Evolutionary conservation across 768 basidiomycete genomes (phyloP).

Genomic region (Coprinellus aureogranulatus): DNA sequence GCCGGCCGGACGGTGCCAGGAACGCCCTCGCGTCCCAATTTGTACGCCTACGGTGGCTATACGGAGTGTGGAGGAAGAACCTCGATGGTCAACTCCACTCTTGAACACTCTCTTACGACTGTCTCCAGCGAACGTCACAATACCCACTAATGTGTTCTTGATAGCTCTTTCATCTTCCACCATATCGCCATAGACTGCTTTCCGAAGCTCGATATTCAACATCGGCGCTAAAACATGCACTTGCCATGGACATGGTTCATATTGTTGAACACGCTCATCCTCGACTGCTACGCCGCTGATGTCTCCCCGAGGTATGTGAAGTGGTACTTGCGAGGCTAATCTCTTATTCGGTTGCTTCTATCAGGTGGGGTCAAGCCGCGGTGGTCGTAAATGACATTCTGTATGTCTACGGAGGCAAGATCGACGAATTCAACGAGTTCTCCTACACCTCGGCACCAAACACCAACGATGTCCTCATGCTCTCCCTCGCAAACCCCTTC

Average conservation of each 20-base stretch:
- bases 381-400: conserved; percentile 57
- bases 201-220: neutral
- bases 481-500: conserved; percentile 65
- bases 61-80: neutral
- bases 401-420: conserved; percentile 79
- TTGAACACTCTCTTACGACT: neutral
- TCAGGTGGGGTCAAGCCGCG: conserved; percentile 83
- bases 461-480: conserved; percentile 63
- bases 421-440: conserved; percentile 64
- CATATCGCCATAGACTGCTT: neutral
- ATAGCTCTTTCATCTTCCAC: neutral
- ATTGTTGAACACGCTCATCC: neutral
- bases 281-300: neutral
- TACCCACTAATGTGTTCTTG: neutral
- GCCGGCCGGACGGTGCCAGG: neutral
- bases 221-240: neutral
- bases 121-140: neutral
- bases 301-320: no score
- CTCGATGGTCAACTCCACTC: neutral
- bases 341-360: neutral
- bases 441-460: conserved; percentile 76
- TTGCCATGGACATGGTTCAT: conserved; percentile 1
- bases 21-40: neutral
- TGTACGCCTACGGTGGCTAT: neutral
- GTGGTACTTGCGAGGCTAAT: no score